phyloP scores from a whole-genome alignment of 1,139 yeast species.

The Candida labiduridarum region DNA sequence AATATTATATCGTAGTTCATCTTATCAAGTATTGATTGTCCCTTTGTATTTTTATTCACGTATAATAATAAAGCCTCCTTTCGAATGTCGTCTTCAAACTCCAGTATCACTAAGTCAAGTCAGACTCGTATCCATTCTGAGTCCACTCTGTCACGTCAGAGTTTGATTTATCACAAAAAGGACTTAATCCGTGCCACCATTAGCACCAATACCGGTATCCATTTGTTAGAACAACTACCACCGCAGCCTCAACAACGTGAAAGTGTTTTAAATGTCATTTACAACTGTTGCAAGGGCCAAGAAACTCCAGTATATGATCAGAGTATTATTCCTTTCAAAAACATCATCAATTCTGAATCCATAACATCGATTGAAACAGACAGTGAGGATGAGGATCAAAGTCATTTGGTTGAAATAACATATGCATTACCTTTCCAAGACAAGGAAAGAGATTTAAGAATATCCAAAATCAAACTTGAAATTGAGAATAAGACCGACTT shows the following conservation, averaged over 20 bases:
- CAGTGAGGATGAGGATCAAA: constrained; percentile 15
- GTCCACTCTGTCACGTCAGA: not conserved
- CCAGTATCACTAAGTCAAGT: constrained; percentile 1
- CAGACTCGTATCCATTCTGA: not conserved
- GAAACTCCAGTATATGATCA: not conserved
- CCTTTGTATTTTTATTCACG: not conserved
- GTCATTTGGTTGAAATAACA: constrained; percentile 19
- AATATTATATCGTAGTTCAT: not conserved
- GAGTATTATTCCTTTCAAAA: constrained; percentile 23
- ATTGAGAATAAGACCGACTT: constrained; percentile 10
- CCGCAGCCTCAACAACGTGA: constrained; percentile 1
- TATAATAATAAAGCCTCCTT: not conserved
- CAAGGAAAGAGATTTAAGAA: constrained; percentile 12
- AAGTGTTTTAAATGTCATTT: not conserved
- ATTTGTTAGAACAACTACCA: constrained; percentile 15
- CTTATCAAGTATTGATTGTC: not conserved
- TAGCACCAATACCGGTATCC: constrained; percentile 11
- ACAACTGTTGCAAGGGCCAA: constrained; percentile 1
- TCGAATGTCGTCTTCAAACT: not conserved
- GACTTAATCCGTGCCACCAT: not conserved
- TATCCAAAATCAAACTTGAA: constrained; percentile 11
- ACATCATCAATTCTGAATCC: constrained; percentile 31
- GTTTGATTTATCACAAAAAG: constrained; percentile 1
- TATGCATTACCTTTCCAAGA: constrained; percentile 20
- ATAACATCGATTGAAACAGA: constrained; percentile 8